These are phyloP conservation scores for Teunomyces barrocoloradensis DNA, from an alignment of 805 yeast species.

Conservation along the genomic window DNA sequence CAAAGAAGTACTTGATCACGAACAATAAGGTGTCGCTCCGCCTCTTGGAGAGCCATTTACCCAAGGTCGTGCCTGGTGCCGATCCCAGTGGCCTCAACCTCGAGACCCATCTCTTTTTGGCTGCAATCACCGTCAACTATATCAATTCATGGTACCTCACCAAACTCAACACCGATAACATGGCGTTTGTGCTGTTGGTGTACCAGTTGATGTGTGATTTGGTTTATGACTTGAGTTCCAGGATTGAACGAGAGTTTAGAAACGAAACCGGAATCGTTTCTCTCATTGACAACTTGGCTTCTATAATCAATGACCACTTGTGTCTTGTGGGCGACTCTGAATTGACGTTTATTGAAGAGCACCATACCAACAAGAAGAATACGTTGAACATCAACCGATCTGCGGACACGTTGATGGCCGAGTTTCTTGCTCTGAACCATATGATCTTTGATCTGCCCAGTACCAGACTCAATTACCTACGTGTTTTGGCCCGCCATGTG, in stretches of 20 bases:
- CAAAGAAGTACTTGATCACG: slow-evolving; percentile 29
- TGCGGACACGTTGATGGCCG: not conserved
- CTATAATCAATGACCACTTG: slow-evolving; percentile 23
- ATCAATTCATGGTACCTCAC: slow-evolving; percentile 15
- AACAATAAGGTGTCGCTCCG: slow-evolving; percentile 26
- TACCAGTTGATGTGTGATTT: slow-evolving; percentile 25
- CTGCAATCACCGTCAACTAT: slow-evolving; percentile 20
- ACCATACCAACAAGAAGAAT: not conserved
- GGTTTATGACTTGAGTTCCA: slow-evolving; percentile 19
- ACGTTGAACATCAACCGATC: not conserved
- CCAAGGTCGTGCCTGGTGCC: slow-evolving; percentile 19
- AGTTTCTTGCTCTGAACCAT: slow-evolving; percentile 13
- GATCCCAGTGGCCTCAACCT: slow-evolving; percentile 21
- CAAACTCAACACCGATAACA: slow-evolving; percentile 30
- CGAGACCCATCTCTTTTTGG: slow-evolving; percentile 37
- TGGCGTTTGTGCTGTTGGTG: slow-evolving; percentile 25
- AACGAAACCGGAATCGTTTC: slow-evolving; percentile 13
- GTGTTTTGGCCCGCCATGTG: slow-evolving; percentile 23
- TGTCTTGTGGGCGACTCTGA: not conserved
- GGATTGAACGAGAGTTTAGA: slow-evolving; percentile 12
- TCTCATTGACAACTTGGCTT: slow-evolving; percentile 22
- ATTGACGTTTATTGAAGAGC: not conserved
- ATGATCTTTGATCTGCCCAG: slow-evolving; percentile 15
- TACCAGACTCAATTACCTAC: slow-evolving; percentile 15
- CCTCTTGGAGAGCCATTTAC: slow-evolving; percentile 28